Base-by-base conservation (phyloP, 441 rosid species). In the Erodium trifolium region DNA sequence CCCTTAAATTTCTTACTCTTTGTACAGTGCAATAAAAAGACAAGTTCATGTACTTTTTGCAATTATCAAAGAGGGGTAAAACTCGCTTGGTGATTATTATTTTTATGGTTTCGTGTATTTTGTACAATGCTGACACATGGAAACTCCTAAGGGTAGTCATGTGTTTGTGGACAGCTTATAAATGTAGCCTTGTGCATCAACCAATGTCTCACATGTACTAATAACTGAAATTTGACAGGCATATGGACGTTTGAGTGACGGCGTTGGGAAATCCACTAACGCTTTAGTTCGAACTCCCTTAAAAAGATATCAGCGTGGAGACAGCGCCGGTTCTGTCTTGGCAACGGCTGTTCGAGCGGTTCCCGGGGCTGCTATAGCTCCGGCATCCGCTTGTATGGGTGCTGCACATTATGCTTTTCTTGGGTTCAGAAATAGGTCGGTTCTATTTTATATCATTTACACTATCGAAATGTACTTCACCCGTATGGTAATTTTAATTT, bases 291-390 rank as follows among this genome's bases (percentile, higher is more conserved):
- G 78, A 67, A 77, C 84, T 68, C 98, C 99, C 67, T 72, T 89
- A 77, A 91, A 87, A 73, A 85, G 84, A 66, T 87, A 82, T 77
- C 97, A 91, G 76, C 92, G 87, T n/a, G 99, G 98, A 73, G 92
- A 87, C 19, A 89, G 93, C 77, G 91, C 92, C 13, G 86, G 91
- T 60, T 89, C 96, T 74, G 97, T 93, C 70, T 75, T 89, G 83
- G 91, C 90, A 51, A 82, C 96, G 70, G 96, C 86, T 68, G 80
- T 91, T 55, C 82, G 78, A 73, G 96, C 87, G 70, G 91, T 92
- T 79, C 99, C 99, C 73, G 84, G 94, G 43, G 99, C 99, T 81
- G 90, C 96, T 75, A 80, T 95, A 77, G 91, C 96, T 77, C 97
- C 97, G 0, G 89, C 89, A 73, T 86, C 98, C 76, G 96, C 95